These are phyloP conservation scores for Candida mattraensis DNA, from an alignment of 805 yeast species.

Conservation along the genomic window DNA sequence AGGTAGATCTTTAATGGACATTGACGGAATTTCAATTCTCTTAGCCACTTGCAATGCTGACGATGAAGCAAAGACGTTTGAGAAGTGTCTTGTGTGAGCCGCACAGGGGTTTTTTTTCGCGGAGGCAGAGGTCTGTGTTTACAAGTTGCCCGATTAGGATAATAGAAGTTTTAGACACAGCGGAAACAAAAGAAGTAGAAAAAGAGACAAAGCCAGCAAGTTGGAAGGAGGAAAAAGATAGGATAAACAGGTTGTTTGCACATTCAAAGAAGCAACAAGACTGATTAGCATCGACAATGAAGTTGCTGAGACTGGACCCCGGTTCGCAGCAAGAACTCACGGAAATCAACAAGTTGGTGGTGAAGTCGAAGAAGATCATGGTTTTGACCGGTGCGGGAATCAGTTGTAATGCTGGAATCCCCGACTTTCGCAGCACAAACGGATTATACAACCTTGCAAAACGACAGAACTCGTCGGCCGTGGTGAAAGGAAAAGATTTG, in stretches of 20 bases:
- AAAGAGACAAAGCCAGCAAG: neutral
- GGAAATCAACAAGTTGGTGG: constrained; percentile 41
- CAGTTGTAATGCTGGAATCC: constrained; percentile 95
- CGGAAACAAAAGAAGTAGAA: neutral
- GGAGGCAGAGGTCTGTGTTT: constrained; percentile 9
- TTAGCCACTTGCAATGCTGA: too few relatives aligned
- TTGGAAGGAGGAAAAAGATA: neutral
- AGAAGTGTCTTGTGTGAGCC: constrained; percentile 1
- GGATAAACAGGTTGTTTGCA: neutral
- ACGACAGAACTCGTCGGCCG: constrained; percentile 48
- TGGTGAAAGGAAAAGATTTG: constrained; percentile 80
- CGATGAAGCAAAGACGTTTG: too few relatives aligned
- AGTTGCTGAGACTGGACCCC: constrained; percentile 19
- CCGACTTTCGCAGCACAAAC: constrained; percentile 83
- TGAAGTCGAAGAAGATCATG: constrained; percentile 54
- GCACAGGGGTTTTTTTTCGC: constrained; percentile 8
- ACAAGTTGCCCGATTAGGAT: constrained; percentile 17
- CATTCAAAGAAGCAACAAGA: too few relatives aligned
- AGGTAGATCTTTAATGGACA: too few relatives aligned
- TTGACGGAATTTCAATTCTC: too few relatives aligned
- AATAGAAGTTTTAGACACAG: constrained; percentile 5
- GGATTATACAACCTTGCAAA: constrained; percentile 82
- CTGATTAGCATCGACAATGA: too few relatives aligned
- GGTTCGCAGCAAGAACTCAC: constrained; percentile 19
- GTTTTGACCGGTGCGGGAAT: constrained; percentile 95